These are phyloP conservation scores for Rhazya stricta DNA, from an alignment of 257 asterid species.

Conservation along the genomic window DNA sequence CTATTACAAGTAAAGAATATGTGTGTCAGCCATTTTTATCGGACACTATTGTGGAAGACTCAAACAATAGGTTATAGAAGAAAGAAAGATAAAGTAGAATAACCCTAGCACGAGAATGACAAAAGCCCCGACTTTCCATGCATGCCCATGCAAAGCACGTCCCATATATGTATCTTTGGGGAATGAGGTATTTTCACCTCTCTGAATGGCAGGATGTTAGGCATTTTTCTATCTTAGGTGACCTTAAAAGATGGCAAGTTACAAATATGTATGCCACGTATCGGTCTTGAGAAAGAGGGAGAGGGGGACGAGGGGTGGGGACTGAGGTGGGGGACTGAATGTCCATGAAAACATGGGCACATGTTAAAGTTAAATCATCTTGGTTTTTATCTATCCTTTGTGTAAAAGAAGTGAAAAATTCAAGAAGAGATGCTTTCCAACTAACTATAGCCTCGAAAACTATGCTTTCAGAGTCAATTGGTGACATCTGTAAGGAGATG, in stretches of 20 bases:
- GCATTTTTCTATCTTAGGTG: not conserved
- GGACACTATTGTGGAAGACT: slow-evolving; percentile 4
- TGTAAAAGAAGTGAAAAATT: slow-evolving; percentile 41
- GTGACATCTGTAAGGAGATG: slow-evolving; percentile 29
- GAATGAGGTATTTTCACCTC: not conserved
- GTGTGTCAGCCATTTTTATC: slow-evolving; percentile 29
- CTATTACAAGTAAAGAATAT: slow-evolving; percentile 80
- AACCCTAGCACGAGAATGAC: slow-evolving; percentile 31
- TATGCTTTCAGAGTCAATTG: slow-evolving; percentile 47
- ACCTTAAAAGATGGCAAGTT: not conserved
- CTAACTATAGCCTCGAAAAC: slow-evolving; percentile 27
- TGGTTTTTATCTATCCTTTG: slow-evolving; percentile 66
- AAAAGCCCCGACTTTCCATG: slow-evolving; percentile 48
- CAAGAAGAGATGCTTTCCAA: slow-evolving; percentile 42
- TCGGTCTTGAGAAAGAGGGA: not conserved
- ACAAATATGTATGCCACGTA: not conserved
- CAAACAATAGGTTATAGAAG: slow-evolving; percentile 13
- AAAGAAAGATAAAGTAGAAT: slow-evolving; percentile 30
- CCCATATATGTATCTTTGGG: slow-evolving; percentile 3
- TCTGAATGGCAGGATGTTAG: not conserved
- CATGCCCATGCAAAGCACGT: slow-evolving; percentile 65
- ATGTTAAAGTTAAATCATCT: slow-evolving; percentile 47
- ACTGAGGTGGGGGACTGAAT: too few species aligned
- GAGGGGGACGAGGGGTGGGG: not conserved
- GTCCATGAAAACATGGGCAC: slow-evolving; percentile 35